These are phyloP conservation scores for Vaccinium macrocarpon DNA, from an alignment of 148 eudicot genomes.

Conservation along the genomic window DNA sequence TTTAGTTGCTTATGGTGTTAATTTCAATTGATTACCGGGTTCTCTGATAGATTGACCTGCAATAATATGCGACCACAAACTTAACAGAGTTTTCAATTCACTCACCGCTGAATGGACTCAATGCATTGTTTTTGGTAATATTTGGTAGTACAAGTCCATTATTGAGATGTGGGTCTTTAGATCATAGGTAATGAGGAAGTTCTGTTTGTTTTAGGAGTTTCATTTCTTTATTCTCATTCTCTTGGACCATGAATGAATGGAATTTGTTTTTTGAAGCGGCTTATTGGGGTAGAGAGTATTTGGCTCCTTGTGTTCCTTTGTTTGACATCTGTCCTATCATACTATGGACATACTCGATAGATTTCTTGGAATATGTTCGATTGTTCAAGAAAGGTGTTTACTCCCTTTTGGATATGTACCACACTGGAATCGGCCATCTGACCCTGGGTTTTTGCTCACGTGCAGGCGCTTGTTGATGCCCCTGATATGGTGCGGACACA, in stretches of 20 bases:
- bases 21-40: not conserved
- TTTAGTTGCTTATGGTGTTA: too few species aligned
- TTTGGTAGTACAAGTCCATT: not conserved
- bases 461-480: slow-evolving; percentile 54
- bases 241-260: not conserved
- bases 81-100: not conserved
- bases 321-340: not conserved
- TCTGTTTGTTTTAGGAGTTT: not conserved
- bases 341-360: too few species aligned
- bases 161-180: too few species aligned
- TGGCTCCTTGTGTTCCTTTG: not conserved
- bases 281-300: not conserved
- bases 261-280: not conserved
- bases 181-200: not conserved
- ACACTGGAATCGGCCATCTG: not conserved
- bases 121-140: not conserved
- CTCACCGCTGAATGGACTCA: not conserved
- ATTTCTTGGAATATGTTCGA: not conserved
- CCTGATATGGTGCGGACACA: slow-evolving; percentile 60
- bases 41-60: not conserved
- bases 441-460: not conserved
- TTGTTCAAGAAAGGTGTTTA: not conserved
- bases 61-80: not conserved
- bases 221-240: not conserved
- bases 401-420: not conserved